Evolutionary conservation across 768 basidiomycete species (phyloP), one percentile per base, ranked within the genome.

Genomic region (Gymnopilus junonius): DNA sequence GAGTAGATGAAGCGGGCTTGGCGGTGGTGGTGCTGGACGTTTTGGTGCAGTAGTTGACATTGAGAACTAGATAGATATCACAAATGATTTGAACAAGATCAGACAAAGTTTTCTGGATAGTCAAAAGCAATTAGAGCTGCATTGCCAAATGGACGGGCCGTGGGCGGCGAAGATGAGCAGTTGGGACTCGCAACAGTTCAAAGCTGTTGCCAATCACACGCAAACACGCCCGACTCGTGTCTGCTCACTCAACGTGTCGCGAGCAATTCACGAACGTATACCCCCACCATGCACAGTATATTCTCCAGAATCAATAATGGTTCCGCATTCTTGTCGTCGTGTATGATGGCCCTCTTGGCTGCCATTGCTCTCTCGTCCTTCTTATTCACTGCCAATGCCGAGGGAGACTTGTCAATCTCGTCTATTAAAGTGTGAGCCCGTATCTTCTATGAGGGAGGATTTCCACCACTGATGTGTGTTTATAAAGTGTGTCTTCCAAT

Each of bases 331-430:
- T 80, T 93, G 62, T 91, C 91, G 6, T 86, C 90, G 15, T 93
- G 90, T 70, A 75, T 88, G 67, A 91, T 93, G 88, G 82, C 79
- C 6, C 80, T 94, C 23, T 80, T 94, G 39, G 87, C 77, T 0
- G 82, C 86, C 63, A 86, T 96, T 55, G 86, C 95, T 0, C 73
- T 94, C 7, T 91, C 92, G 2, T 89, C 93, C 0, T 83, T 92
- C 65, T 59, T 91, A 40, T 85, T 92, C 71, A 82, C 79, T 5
- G 80, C 86, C 12, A 75, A 83, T 45, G 83, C 91, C 1, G 81
- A 82, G 51, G 90, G 88, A 21, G 77, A 79, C 15, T 61, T 94
- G 12, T 77, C 80, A 23, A 79, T 94, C 32, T 79, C 85, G 8
- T 85, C 87, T 5, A 77, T 95, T 48, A 91, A 92, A 83, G 92